phyloP scores from a whole-genome alignment of 2,329 filamentous ascomycete species.

The Alternaria viburni region DNA sequence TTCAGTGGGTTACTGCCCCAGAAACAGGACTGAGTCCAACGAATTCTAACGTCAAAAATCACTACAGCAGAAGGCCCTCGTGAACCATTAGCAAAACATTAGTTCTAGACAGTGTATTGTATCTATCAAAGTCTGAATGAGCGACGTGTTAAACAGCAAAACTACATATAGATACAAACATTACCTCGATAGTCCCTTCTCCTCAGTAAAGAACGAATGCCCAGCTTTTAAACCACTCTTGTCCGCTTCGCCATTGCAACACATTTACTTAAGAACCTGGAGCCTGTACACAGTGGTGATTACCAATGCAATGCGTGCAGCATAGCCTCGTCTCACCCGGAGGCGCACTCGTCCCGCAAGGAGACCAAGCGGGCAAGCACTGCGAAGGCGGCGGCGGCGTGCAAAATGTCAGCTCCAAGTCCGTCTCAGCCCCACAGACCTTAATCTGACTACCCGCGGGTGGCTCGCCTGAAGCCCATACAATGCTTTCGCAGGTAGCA shows the following conservation, averaged over 20 bases:
- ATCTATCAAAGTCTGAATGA: background rate
- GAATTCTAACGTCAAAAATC: background rate
- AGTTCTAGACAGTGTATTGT: background rate
- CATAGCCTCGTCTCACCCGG: slow-evolving; percentile 27
- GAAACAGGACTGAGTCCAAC: background rate
- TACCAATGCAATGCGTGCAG: slow-evolving; percentile 40
- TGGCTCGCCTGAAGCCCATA: slow-evolving; percentile 30
- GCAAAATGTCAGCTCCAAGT: slow-evolving; percentile 38
- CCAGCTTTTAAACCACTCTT: background rate
- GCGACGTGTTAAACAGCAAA: background rate
- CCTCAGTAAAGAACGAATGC: background rate
- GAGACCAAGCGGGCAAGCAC: slow-evolving; percentile 41
- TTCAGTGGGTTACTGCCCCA: background rate
- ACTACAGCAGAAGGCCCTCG: background rate
- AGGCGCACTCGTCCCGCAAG: slow-evolving; percentile 28
- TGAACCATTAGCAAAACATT: too few relatives aligned
- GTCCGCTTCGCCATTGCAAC: background rate
- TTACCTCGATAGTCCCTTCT: background rate
- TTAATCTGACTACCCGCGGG: slow-evolving; percentile 32
- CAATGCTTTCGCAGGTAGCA: slow-evolving; percentile 29
- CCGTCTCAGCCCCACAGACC: slow-evolving; percentile 26
- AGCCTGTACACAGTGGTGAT: slow-evolving; percentile 33
- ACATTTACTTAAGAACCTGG: slow-evolving; percentile 7
- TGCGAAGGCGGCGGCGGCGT: slow-evolving; percentile 13
- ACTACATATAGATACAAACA: background rate